A percentile compares a stretch with the other conserved stretches of the same genome.
Evolutionary conservation across 2,329 filamentous ascomycete species (phyloP).

Genomic region (Blastomyces percursus): DNA sequence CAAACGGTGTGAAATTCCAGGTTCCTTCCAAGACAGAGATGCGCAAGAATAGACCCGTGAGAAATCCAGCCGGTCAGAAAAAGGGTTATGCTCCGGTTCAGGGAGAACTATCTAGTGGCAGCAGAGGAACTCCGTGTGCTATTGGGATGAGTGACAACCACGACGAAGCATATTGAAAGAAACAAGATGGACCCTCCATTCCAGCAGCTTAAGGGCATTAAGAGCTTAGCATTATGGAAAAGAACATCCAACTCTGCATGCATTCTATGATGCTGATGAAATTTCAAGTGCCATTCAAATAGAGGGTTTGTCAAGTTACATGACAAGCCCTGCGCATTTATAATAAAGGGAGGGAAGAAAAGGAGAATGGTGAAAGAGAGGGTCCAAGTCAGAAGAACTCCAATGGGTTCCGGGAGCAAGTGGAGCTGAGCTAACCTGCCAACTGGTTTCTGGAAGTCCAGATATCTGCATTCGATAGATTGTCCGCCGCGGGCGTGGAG

Average conservation of each 20-base stretch:
- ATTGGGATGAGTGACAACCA: too few species aligned
- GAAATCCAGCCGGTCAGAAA: constrained; percentile 11
- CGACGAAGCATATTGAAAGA: background rate
- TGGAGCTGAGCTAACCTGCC: constrained; percentile 74
- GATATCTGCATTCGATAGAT: constrained; percentile 95
- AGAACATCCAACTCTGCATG: background rate
- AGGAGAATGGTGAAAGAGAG: background rate
- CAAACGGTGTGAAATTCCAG: constrained; percentile 7
- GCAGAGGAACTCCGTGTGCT: background rate
- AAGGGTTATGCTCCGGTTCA: constrained; percentile 9
- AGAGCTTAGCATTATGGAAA: background rate
- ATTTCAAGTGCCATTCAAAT: background rate
- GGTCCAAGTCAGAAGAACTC: constrained; percentile 1
- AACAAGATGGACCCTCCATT: background rate
- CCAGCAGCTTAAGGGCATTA: background rate
- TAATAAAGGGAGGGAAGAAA: background rate
- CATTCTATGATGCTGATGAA: background rate
- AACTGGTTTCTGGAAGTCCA: constrained; percentile 98
- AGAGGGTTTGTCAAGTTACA: background rate
- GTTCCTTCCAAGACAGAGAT: background rate
- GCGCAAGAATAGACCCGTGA: background rate
- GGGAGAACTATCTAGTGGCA: background rate
- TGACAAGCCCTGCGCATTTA: background rate
- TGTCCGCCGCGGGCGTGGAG: constrained; percentile 80
- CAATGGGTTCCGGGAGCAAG: constrained; percentile 21